Evolutionary conservation across 148 eudicot genomes (phyloP).

Genomic region (Rhododendron kiyosumense): DNA sequence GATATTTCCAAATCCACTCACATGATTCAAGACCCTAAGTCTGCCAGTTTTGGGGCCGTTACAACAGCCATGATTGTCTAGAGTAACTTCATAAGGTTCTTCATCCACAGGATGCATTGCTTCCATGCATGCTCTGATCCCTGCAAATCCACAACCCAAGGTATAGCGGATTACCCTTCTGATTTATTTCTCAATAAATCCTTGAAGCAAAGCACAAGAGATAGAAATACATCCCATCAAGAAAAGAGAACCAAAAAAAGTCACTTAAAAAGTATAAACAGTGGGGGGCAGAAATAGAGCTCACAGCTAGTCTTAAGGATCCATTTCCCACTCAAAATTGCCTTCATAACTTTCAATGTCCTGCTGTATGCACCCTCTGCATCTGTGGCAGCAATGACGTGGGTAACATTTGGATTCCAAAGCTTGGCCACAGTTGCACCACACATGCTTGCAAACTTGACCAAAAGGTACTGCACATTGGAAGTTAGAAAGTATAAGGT

Average conservation of each 20-base stretch:
- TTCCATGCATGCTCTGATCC: conserved; percentile 68
- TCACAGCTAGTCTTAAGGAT: conserved; percentile 70
- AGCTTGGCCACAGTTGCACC: conserved; percentile 64
- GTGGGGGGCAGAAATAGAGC: conserved; percentile 17
- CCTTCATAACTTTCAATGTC: conserved; percentile 86
- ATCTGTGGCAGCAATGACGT: conserved; percentile 91
- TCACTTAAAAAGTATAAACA: background rate
- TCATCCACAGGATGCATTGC: conserved; percentile 48
- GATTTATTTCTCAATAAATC: background rate
- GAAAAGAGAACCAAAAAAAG: background rate
- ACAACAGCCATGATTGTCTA: conserved; percentile 72
- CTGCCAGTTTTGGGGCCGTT: conserved; percentile 80
- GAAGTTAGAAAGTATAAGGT: background rate
- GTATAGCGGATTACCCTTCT: background rate
- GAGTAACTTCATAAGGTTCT: conserved; percentile 65
- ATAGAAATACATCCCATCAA: background rate
- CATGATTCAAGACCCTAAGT: conserved; percentile 45
- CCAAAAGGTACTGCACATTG: conserved; percentile 39
- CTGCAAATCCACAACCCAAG: conserved; percentile 26
- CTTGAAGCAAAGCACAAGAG: background rate
- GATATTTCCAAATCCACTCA: conserved; percentile 25
- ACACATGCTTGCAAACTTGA: conserved; percentile 56
- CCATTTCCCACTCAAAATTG: conserved; percentile 84
- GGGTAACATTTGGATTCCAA: conserved; percentile 80
- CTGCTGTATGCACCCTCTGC: conserved; percentile 77